A percentile compares a stretch with the other conserved stretches of the same genome.
phyloP scores from a whole-genome alignment of 345 rosid species.

The Gossypium longicalyx region DNA sequence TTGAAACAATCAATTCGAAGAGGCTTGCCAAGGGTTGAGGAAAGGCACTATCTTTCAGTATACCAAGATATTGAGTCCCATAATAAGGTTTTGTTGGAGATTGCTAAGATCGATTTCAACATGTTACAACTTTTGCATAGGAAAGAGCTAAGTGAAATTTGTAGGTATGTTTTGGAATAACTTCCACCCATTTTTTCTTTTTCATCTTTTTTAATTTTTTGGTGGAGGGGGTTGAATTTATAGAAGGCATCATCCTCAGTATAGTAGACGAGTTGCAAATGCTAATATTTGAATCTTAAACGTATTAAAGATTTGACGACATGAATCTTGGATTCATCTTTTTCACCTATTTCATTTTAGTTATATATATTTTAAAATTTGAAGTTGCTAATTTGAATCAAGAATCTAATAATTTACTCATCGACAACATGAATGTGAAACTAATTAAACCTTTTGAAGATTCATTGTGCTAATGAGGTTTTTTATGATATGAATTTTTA shows the following conservation, averaged over 20 bases:
- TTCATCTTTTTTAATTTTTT: no score
- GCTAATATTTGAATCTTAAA: no score
- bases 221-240: no score
- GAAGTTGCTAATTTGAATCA: no score
- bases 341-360: no score
- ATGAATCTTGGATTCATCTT: no score
- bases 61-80: constrained; percentile 12
- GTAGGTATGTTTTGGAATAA: constrained; percentile 1
- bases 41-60: constrained; percentile 12
- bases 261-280: no score
- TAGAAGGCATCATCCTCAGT: no score
- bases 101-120: constrained; percentile 37
- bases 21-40: constrained; percentile 22
- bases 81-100: constrained; percentile 12
- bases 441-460: background rate
- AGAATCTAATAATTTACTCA: no score
- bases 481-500: background rate
- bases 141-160: constrained; percentile 19
- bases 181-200: background rate
- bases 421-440: no score
- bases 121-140: constrained; percentile 21
- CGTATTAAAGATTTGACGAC: no score
- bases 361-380: no score
- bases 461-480: background rate
- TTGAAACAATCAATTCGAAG: constrained; percentile 19